Percentiles rank a stretch among this genome's conserved stretches.
These are phyloP conservation scores for Penicillium sp. DNA, from an alignment of 2,329 filamentous ascomycete species.

Conservation along the genomic window DNA sequence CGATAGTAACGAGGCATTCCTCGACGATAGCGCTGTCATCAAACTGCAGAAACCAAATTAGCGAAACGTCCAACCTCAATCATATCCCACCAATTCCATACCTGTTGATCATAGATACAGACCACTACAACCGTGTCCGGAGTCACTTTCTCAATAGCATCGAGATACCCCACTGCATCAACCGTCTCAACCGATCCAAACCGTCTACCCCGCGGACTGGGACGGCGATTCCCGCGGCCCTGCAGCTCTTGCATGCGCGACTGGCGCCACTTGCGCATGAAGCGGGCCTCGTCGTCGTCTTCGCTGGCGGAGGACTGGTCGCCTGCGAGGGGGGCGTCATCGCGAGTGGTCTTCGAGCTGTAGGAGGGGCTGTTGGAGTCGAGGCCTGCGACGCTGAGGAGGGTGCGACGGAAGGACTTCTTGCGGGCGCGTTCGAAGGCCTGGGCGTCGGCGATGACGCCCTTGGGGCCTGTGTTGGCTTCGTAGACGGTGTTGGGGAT, in stretches of 20 bases:
- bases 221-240: constrained; percentile 55
- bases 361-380: constrained; percentile 22
- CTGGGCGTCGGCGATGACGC: constrained; percentile 45
- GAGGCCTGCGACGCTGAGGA: constrained; percentile 31
- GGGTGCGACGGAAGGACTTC: constrained; percentile 39
- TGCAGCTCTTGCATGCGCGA: constrained; percentile 70
- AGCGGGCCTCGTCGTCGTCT: constrained; percentile 64
- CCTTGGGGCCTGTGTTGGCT: constrained; percentile 45
- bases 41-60: constrained; percentile 47
- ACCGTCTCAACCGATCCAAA: constrained; percentile 76
- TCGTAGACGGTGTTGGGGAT: constrained; percentile 40
- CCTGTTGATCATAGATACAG: constrained; percentile 81
- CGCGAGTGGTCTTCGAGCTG: constrained; percentile 21
- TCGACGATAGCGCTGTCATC: constrained; percentile 71
- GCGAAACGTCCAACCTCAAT: background rate
- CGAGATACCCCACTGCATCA: constrained; percentile 85
- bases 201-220: constrained; percentile 65
- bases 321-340: constrained; percentile 15
- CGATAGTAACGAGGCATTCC: constrained; percentile 64
- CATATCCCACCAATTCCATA: constrained; percentile 34
- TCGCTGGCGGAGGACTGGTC: constrained; percentile 37
- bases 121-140: constrained; percentile 79
- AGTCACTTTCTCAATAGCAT: constrained; percentile 83
- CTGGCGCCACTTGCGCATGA: constrained; percentile 78
- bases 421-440: constrained; percentile 43